Percentiles rank a stretch among this genome's conserved stretches.
Evolutionary conservation across 331 rosid species (phyloP).

Genomic region (Quercus phellos): DNA sequence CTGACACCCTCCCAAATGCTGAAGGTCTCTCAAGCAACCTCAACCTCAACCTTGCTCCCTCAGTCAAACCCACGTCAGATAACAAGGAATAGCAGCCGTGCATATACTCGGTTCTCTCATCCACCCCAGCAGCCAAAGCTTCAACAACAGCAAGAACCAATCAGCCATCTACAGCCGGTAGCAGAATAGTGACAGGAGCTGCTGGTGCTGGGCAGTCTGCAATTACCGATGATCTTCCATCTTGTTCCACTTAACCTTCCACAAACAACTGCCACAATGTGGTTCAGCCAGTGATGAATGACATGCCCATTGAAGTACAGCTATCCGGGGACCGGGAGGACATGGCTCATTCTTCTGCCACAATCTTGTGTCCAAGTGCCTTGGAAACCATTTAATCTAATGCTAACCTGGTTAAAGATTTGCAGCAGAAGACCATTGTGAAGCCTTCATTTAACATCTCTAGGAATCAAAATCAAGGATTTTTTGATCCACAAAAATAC

Average conservation of each 20-base stretch:
- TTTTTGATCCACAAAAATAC: slow-evolving; percentile 24
- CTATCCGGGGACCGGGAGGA: slow-evolving; percentile 56
- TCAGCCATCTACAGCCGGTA: slow-evolving; percentile 46
- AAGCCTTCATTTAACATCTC: slow-evolving; percentile 65
- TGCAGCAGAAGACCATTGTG: slow-evolving; percentile 58
- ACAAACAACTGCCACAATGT: slow-evolving; percentile 60
- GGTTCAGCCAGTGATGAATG: slow-evolving; percentile 46
- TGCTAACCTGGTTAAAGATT: slow-evolving; percentile 52
- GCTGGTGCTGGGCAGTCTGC: slow-evolving; percentile 67
- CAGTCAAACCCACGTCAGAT: slow-evolving; percentile 46
- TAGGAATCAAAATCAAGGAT: slow-evolving; percentile 62
- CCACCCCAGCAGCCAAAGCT: slow-evolving; percentile 58
- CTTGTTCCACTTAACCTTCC: slow-evolving; percentile 93
- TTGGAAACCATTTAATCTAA: slow-evolving; percentile 56
- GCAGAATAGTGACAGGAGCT: slow-evolving; percentile 44
- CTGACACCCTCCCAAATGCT: slow-evolving; percentile 40
- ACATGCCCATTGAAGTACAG: slow-evolving; percentile 40
- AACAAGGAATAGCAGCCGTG: slow-evolving; percentile 38
- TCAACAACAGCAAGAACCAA: slow-evolving; percentile 61
- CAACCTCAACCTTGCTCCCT: slow-evolving; percentile 27
- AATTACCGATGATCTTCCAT: slow-evolving; percentile 76
- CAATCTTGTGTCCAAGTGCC: slow-evolving; percentile 47
- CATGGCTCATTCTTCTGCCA: slow-evolving; percentile 72
- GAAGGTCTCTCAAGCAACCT: slow-evolving; percentile 42
- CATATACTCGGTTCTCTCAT: slow-evolving; percentile 44